Evolutionary conservation across 1,284 basidiomycete genomes (phyloP), one percentile per base, ranked within the genome.

Genomic region (Inonotus hispidus): DNA sequence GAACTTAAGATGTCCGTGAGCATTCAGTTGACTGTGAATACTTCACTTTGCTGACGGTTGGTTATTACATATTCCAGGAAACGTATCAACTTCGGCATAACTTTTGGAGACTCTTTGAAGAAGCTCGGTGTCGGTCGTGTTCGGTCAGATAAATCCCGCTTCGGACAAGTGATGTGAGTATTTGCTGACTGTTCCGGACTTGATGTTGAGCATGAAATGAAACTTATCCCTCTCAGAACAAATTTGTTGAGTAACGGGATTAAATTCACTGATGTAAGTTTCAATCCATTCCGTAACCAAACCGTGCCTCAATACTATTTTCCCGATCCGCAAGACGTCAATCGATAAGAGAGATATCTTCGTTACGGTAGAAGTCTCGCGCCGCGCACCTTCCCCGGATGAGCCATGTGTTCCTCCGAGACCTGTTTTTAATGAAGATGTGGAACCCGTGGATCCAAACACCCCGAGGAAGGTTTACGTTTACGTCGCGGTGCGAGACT

Each of bases 1-100:
- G 74, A 75, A 59, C 70, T 73, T 10, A 67, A 71, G 49, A 74
- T 73, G 72, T 72, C 70, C 55, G 66, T 59, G 39, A 19, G 25
- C 13, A 5, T 23, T 4, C 3, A 14, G 13, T 43, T 56, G 32
- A 8, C 8, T 16, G 41, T 43, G 3, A 21, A 43, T 21, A n/a
- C 16, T 7, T n/a, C n/a, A n/a, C 19, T 43, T 43, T 16, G 19
- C 19, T 21, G 41, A 43, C 38, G 38, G 21, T 39, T 43, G 2
- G 19, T 21, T n/a, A n/a, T 39, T 43, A 6, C 29, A 14, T 45
- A 27, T 56, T 43, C 43, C 53, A 70, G 68, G 69, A 70, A 70
- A 62, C 62, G 65, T 13, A 70, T 70, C 35, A 56, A 61, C 16
- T 39, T 70, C 19, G 32, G 63, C n/a, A 53, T 68, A 32, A 61